Conservation (phyloP, 164 flowering plant genomes). For the Nymphaea thermarum region DNA sequence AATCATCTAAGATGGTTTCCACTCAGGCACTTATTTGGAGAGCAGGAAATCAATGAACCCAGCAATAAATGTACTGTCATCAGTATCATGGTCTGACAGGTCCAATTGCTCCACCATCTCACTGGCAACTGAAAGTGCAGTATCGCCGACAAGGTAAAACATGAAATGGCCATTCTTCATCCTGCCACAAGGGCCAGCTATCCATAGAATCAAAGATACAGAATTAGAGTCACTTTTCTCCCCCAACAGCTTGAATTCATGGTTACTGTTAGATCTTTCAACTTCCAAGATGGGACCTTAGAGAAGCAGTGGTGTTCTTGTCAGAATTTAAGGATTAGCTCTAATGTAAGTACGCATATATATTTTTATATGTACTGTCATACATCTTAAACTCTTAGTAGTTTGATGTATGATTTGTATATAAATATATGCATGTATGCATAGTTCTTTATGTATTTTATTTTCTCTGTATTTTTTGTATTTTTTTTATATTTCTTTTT, state of each 20-base stretch:
- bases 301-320: constrained; percentile 15
- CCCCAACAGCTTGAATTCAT: constrained; percentile 55
- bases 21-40: constrained; percentile 37
- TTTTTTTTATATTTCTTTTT: too few species aligned
- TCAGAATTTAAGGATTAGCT: too few species aligned
- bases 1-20: constrained; percentile 34
- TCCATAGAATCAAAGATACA: constrained; percentile 48
- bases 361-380: too few species aligned
- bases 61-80: constrained; percentile 68
- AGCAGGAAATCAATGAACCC: constrained; percentile 57
- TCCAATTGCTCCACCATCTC: constrained; percentile 92
- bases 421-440: too few species aligned
- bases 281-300: constrained; percentile 28
- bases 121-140: constrained; percentile 56
- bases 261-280: constrained; percentile 34
- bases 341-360: too few species aligned
- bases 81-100: constrained; percentile 54
- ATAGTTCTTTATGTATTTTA: too few species aligned
- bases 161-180: constrained; percentile 57
- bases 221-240: constrained; percentile 45
- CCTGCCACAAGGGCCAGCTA: constrained; percentile 41
- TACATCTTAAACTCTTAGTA: too few species aligned
- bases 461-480: too few species aligned
- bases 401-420: too few species aligned
- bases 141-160: constrained; percentile 64